Conservation (phyloP, 805 yeast species). For the Lipomyces sp. region DNA sequence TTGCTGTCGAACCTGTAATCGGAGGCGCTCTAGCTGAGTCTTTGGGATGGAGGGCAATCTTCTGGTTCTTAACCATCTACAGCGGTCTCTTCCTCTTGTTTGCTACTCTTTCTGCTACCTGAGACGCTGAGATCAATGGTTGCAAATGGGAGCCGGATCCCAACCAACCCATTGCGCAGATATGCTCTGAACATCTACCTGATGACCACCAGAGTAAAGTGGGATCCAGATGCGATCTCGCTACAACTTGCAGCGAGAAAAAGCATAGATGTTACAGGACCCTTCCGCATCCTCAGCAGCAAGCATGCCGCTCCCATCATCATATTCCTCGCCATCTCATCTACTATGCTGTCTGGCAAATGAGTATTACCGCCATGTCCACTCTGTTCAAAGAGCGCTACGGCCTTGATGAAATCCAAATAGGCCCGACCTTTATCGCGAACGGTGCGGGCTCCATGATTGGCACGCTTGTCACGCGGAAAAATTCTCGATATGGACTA, state of each 20-base stretch:
- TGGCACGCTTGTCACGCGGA: constrained; percentile 67
- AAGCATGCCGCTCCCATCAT: constrained; percentile 13
- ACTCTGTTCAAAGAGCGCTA: constrained; percentile 58
- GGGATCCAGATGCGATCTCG: not conserved
- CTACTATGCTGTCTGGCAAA: constrained; percentile 6
- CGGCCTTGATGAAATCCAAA: constrained; percentile 56
- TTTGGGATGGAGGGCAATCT: constrained; percentile 74
- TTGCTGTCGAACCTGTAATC: constrained; percentile 78
- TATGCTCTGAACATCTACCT: not conserved
- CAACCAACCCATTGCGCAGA: constrained; percentile 49
- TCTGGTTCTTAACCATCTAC: constrained; percentile 73
- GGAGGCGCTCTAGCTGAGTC: constrained; percentile 57
- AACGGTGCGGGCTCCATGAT: constrained; percentile 72
- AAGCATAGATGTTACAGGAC: constrained; percentile 6
- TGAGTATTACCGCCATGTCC: constrained; percentile 48
- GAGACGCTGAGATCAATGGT: constrained; percentile 75
- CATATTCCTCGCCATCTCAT: constrained; percentile 8
- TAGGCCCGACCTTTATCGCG: constrained; percentile 75
- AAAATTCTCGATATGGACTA: constrained; percentile 47
- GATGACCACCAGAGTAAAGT: not conserved
- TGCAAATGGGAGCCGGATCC: constrained; percentile 68
- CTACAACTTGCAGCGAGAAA: not conserved
- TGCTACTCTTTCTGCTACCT: constrained; percentile 56
- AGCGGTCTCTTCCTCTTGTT: constrained; percentile 53
- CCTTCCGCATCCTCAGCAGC: constrained; percentile 8